These are phyloP conservation scores for Colletotrichum graminicola DNA, from an alignment of 2,329 filamentous ascomycete species.

Conservation along the genomic window DNA sequence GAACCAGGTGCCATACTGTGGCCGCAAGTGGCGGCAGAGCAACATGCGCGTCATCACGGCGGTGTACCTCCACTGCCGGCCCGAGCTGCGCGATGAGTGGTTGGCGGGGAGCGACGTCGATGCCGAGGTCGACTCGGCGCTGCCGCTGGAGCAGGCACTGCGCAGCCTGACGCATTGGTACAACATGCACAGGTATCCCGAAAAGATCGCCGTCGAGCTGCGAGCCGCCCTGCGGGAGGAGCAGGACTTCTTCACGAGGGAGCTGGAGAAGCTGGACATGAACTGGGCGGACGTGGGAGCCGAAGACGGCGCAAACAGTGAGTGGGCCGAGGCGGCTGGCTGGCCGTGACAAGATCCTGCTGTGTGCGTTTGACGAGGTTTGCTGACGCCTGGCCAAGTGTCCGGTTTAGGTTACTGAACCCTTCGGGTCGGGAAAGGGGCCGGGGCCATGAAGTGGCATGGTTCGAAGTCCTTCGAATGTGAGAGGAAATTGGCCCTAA, in stretches of 20 bases:
- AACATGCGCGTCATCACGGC: slow-evolving; percentile 99
- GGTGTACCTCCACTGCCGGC: slow-evolving; percentile 92
- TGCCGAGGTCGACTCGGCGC: slow-evolving; percentile 90
- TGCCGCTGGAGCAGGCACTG: slow-evolving; percentile 92
- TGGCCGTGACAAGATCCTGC: slow-evolving; percentile 33
- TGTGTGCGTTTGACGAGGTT: slow-evolving; percentile 5
- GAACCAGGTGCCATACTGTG: slow-evolving; percentile 97
- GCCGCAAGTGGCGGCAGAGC: slow-evolving; percentile 95
- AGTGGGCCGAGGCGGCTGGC: slow-evolving; percentile 44
- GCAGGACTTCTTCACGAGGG: slow-evolving; percentile 82
- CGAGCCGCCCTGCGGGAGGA: slow-evolving; percentile 75
- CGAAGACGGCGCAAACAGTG: slow-evolving; percentile 47
- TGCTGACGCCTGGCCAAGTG: slow-evolving; percentile 37
- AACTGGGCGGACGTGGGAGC: slow-evolving; percentile 59
- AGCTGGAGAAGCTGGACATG: slow-evolving; percentile 78
- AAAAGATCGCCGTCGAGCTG: slow-evolving; percentile 75
- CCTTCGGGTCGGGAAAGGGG: background rate
- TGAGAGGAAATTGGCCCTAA: background rate
- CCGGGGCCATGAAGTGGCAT: background rate
- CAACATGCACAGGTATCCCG: slow-evolving; percentile 85
- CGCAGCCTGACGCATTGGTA: slow-evolving; percentile 94
- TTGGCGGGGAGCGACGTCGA: slow-evolving; percentile 91
- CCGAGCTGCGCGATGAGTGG: slow-evolving; percentile 96
- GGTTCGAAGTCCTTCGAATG: too few species aligned
- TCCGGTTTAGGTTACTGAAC: slow-evolving; percentile 38